phyloP scores from a whole-genome alignment of 164 flowering plant species.

The Platanus orientalis region DNA sequence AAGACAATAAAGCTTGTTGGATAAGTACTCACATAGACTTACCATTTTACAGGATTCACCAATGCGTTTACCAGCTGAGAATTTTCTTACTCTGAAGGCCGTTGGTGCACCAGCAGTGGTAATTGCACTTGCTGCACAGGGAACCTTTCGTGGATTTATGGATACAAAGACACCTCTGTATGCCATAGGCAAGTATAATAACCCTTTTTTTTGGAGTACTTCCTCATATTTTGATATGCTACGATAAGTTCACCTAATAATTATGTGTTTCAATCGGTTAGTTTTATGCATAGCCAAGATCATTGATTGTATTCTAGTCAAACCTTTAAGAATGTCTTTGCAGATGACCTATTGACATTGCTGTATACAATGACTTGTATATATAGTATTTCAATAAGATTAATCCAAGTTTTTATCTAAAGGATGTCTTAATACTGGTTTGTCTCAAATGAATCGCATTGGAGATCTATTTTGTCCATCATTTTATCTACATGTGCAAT shows the following conservation, averaged over 20 bases:
- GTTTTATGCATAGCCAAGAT: neutral
- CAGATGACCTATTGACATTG: too few relatives aligned
- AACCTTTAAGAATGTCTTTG: neutral
- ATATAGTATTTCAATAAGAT: too few relatives aligned
- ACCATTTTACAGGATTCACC: conserved; percentile 71
- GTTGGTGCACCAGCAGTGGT: conserved; percentile 93
- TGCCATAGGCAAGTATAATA: conserved; percentile 68
- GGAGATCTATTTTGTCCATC: too few relatives aligned
- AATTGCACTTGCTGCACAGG: conserved; percentile 95
- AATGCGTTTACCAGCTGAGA: conserved; percentile 79
- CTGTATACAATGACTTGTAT: too few relatives aligned
- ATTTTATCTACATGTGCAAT: too few relatives aligned
- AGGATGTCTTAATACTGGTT: too few relatives aligned
- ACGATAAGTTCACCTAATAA: neutral
- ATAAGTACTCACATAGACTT: conserved; percentile 1
- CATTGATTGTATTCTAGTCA: neutral
- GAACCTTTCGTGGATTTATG: conserved; percentile 91
- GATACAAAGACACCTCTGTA: conserved; percentile 94
- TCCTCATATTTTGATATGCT: neutral
- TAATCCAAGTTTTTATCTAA: too few relatives aligned
- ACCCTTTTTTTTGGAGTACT: neutral
- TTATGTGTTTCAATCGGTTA: neutral
- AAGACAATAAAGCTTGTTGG: neutral
- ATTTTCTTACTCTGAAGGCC: conserved; percentile 72
- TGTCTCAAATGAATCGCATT: too few relatives aligned